A percentile compares a stretch with the other conserved stretches of the same genome.
These are phyloP conservation scores for Cardiosporidium cionae DNA, from an alignment of 169 alveolate genomes.

Conservation along the genomic window DNA sequence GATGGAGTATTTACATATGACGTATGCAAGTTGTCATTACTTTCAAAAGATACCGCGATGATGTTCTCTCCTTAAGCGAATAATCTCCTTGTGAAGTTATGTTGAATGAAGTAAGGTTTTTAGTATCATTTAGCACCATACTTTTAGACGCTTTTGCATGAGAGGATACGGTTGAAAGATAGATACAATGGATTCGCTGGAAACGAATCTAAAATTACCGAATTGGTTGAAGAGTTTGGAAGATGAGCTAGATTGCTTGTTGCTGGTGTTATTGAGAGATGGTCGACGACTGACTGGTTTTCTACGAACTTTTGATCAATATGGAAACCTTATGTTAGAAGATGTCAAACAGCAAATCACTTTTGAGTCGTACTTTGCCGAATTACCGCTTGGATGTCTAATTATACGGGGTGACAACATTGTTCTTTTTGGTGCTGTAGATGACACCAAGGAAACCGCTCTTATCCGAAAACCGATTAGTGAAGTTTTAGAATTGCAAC, in stretches of 20 bases:
- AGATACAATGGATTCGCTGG: too few species aligned
- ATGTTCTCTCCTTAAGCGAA: too few species aligned
- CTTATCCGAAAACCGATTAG: slow-evolving; percentile 14
- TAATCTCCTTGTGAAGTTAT: too few species aligned
- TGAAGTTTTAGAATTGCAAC: slow-evolving; percentile 28
- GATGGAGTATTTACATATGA: too few species aligned
- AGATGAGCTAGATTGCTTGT: slow-evolving; percentile 34
- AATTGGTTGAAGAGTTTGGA: slow-evolving; percentile 33
- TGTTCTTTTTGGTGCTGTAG: slow-evolving; percentile 37
- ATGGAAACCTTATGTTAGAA: slow-evolving; percentile 37
- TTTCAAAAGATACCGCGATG: too few species aligned
- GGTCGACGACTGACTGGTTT: slow-evolving; percentile 32
- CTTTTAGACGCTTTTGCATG: too few species aligned
- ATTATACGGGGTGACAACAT: slow-evolving; percentile 41
- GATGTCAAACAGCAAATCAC: slow-evolving; percentile 18
- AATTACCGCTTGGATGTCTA: slow-evolving; percentile 27
- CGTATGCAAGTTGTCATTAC: too few species aligned
- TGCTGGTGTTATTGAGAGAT: slow-evolving; percentile 36
- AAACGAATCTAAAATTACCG: too few species aligned
- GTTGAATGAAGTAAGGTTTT: too few species aligned
- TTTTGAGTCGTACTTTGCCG: slow-evolving; percentile 18
- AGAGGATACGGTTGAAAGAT: too few species aligned
- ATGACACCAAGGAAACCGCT: slow-evolving; percentile 24
- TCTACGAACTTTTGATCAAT: slow-evolving; percentile 36
- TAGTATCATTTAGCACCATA: too few species aligned